Percentiles rank a stretch among this genome's conserved stretches.
Evolutionary conservation across 306 rosid species (phyloP).

Genomic region (Hippophae rhamnoides): DNA sequence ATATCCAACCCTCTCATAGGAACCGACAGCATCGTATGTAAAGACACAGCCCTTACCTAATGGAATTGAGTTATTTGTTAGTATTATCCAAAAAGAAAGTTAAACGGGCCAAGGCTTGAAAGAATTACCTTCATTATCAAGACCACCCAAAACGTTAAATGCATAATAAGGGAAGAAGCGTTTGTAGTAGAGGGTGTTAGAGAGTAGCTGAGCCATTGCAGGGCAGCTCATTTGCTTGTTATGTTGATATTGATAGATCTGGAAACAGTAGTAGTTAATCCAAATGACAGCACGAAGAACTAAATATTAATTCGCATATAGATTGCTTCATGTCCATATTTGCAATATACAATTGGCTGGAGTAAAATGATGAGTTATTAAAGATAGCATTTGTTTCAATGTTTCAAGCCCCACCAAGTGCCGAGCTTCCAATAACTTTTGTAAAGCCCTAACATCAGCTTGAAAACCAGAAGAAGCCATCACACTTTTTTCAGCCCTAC

Average conservation of each 20-base stretch:
- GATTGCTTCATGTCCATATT: not conserved
- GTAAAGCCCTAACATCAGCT: conserved; percentile 95
- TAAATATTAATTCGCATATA: not conserved
- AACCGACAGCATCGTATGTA: conserved; percentile 99
- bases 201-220: conserved; percentile 91
- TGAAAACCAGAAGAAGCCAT: conserved; percentile 98
- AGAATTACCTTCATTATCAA: conserved; percentile 77
- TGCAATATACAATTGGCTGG: not conserved
- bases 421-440: conserved; percentile 69
- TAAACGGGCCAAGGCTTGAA: conserved; percentile 12
- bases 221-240: conserved; percentile 99
- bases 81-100: conserved; percentile 2
- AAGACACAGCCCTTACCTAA: conserved; percentile 97
- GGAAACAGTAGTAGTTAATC: conserved; percentile 13
- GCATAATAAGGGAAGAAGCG: conserved; percentile 96
- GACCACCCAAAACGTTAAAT: conserved; percentile 94
- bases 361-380: not conserved
- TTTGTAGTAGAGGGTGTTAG: conserved; percentile 90
- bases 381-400: conserved; percentile 1
- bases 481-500: conserved; percentile 68
- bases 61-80: conserved; percentile 5
- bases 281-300: no score
- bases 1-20: conserved; percentile 97
- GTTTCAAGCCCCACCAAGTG: conserved; percentile 56
- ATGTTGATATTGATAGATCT: conserved; percentile 93